Evolutionary conservation across 352 stramenopile species (phyloP).

Genomic region (Globisporangium barbulae): DNA sequence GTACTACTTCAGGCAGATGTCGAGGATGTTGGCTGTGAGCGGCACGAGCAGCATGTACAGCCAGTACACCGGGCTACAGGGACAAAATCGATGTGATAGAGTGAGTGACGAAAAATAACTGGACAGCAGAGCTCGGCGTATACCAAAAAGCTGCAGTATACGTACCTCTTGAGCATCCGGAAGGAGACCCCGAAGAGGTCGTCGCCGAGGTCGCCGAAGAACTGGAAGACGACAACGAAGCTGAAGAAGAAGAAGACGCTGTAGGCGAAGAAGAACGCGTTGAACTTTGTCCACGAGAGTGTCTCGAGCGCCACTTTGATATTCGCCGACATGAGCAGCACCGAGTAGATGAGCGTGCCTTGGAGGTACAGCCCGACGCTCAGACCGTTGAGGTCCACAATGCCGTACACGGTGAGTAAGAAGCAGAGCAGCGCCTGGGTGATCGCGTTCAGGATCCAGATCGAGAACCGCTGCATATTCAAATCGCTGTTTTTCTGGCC

Average conservation of each 20-base stretch:
- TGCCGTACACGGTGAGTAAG: slow-evolving; percentile 44
- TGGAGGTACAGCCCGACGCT: slow-evolving; percentile 53
- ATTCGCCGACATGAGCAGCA: slow-evolving; percentile 74
- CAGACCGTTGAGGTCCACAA: slow-evolving; percentile 30
- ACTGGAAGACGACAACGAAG: slow-evolving; percentile 61
- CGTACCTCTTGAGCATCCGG: slow-evolving; percentile 49
- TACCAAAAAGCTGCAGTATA: not conserved
- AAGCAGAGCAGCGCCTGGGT: slow-evolving; percentile 66
- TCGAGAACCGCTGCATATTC: slow-evolving; percentile 58
- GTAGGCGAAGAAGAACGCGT: slow-evolving; percentile 48
- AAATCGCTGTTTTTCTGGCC: slow-evolving; percentile 64
- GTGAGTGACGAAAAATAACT: slow-evolving; percentile 6
- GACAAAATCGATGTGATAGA: not conserved
- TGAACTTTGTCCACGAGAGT: slow-evolving; percentile 75
- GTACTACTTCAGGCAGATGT: slow-evolving; percentile 72
- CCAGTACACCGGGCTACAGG: slow-evolving; percentile 58
- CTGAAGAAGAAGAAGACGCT: slow-evolving; percentile 60
- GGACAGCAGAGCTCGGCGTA: not conserved
- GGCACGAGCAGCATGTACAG: slow-evolving; percentile 61
- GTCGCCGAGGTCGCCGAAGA: slow-evolving; percentile 39
- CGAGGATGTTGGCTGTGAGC: slow-evolving; percentile 51
- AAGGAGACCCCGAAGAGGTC: slow-evolving; percentile 56
- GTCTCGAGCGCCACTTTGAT: slow-evolving; percentile 74
- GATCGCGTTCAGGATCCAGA: slow-evolving; percentile 67
- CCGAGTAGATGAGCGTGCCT: slow-evolving; percentile 64